phyloP scores from a whole-genome alignment of 306 rosid species.

The Malus asiatica region DNA sequence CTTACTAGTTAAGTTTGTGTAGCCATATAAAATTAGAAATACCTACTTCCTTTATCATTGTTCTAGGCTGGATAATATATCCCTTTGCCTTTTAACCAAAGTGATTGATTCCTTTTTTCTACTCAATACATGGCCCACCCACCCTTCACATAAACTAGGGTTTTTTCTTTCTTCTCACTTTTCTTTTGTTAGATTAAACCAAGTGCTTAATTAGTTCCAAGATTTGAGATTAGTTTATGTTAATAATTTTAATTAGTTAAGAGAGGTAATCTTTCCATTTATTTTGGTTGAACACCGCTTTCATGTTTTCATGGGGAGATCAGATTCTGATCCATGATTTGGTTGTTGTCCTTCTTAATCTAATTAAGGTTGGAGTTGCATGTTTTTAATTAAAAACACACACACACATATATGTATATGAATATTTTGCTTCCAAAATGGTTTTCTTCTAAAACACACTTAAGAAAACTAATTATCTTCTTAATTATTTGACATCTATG shows the following conservation, averaged over 20 bases:
- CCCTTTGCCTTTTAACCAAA: conserved; percentile 29
- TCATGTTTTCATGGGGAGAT: background rate
- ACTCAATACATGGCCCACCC: conserved; percentile 4
- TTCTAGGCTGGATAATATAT: conserved; percentile 45
- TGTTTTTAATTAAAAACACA: background rate
- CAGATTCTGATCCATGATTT: background rate
- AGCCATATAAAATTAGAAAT: background rate
- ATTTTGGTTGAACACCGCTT: background rate
- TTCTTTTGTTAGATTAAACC: background rate
- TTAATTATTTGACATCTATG: background rate
- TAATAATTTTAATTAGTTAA: background rate
- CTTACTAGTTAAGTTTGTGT: conserved; percentile 61
- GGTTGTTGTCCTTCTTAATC: background rate
- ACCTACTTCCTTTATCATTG: conserved; percentile 24
- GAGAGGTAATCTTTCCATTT: background rate
- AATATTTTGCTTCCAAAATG: background rate
- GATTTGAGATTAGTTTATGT: background rate
- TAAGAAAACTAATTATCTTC: background rate
- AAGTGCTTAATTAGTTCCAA: background rate
- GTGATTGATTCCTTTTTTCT: conserved; percentile 20
- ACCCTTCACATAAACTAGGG: background rate
- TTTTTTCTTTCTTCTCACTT: background rate
- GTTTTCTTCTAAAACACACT: background rate
- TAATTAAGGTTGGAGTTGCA: background rate
- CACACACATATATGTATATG: too few relatives aligned